phyloP scores from a whole-genome alignment of 495 filamentous ascomycete species.

The Daldinia grandis region DNA sequence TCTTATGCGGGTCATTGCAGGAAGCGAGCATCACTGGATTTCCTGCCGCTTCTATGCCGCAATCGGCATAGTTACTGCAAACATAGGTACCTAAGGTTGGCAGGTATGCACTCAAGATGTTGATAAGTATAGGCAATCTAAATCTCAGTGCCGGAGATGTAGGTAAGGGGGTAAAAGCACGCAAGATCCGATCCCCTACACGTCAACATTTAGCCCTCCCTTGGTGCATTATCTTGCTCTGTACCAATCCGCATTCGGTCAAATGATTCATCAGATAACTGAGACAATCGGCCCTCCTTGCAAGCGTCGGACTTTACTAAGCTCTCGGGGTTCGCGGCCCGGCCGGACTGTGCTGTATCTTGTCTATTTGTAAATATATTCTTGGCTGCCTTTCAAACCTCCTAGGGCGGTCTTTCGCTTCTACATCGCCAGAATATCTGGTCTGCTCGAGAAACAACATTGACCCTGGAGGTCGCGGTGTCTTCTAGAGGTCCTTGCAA shows the following conservation, averaged over 20 bases:
- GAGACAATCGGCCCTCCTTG: constrained; percentile 42
- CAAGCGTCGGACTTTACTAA: constrained; percentile 18
- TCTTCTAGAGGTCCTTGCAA: not conserved
- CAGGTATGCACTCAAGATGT: not conserved
- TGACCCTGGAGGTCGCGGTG: constrained; percentile 28
- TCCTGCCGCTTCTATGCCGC: constrained; percentile 7
- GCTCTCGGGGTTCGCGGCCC: constrained; percentile 22
- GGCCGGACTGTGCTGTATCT: constrained; percentile 16
- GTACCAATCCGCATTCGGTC: constrained; percentile 38
- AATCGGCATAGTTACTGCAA: constrained; percentile 16
- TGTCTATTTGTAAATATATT: constrained; percentile 19
- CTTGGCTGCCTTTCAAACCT: not conserved
- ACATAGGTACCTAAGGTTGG: not conserved
- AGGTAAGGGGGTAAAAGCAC: constrained; percentile 34
- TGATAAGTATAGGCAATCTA: not conserved
- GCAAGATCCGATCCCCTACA: constrained; percentile 34
- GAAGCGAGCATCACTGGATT: constrained; percentile 41
- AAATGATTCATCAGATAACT: constrained; percentile 46
- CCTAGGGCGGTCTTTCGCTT: not conserved
- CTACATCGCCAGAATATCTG: constrained; percentile 1
- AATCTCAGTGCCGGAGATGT: constrained; percentile 7
- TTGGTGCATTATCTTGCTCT: constrained; percentile 18
- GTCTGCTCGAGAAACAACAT: constrained; percentile 6
- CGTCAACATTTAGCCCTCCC: constrained; percentile 31
- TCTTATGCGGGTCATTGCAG: constrained; percentile 42